Evolutionary conservation across 345 rosid species (phyloP).

Genomic region (rapeseed (Brassica napus)): DNA sequence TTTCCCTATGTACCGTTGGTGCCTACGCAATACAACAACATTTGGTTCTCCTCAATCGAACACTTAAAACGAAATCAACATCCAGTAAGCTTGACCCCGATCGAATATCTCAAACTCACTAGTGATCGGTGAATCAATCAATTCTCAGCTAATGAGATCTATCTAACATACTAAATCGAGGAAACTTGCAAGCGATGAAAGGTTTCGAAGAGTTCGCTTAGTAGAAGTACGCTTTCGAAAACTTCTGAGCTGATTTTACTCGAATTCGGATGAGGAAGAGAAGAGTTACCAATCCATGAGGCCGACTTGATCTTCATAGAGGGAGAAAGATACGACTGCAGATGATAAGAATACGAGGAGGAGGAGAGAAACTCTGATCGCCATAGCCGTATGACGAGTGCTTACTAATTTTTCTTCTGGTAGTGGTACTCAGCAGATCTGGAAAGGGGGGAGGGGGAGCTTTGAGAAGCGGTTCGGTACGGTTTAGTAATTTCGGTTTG

Average conservation of each 20-base stretch:
- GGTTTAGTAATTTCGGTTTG: background rate
- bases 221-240: background rate
- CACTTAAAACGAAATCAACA: too few species aligned
- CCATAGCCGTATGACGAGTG: conserved; percentile 54
- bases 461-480: conserved; percentile 8
- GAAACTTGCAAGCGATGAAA: too few species aligned
- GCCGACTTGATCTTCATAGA: conserved; percentile 95
- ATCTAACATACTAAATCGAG: background rate
- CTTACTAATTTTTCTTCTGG: conserved; percentile 11
- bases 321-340: conserved; percentile 48
- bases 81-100: too few species aligned
- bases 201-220: background rate
- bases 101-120: background rate
- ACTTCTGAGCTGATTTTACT: background rate
- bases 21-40: conserved; percentile 51
- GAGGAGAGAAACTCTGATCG: conserved; percentile 47
- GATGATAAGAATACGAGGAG: conserved; percentile 49
- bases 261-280: conserved; percentile 16
- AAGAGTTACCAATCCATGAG: conserved; percentile 83
- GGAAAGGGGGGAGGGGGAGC: background rate
- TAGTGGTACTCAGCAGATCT: conserved; percentile 32
- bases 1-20: conserved; percentile 86
- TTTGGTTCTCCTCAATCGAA: background rate
- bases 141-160: background rate
- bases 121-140: background rate